These are phyloP conservation scores for Omphalea diandra DNA, from an alignment of 441 rosid genomes.

Conservation along the genomic window DNA sequence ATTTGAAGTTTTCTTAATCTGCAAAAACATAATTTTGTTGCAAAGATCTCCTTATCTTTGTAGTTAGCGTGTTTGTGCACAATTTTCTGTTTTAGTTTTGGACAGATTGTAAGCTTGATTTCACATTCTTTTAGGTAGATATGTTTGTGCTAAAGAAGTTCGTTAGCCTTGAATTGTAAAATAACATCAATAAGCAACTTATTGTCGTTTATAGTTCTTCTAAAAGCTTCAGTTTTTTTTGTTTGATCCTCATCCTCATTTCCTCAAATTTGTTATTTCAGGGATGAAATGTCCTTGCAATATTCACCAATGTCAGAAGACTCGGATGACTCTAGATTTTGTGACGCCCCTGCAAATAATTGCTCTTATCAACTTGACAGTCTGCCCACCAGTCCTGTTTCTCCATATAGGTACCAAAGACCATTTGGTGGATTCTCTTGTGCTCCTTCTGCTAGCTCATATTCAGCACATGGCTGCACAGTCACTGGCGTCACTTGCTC, in stretches of 20 bases:
- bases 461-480: slow-evolving; percentile 35
- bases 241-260: not conserved
- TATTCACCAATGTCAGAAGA: slow-evolving; percentile 99
- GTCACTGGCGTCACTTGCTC: slow-evolving; percentile 32
- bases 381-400: slow-evolving; percentile 81
- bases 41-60: not conserved
- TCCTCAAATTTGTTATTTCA: slow-evolving; percentile 28
- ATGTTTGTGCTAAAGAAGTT: not conserved
- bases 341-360: slow-evolving; percentile 48
- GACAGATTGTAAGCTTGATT: not conserved
- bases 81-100: not conserved
- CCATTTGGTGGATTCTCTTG: slow-evolving; percentile 46
- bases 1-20: not conserved
- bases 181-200: not conserved
- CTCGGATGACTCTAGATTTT: slow-evolving; percentile 67
- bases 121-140: not conserved
- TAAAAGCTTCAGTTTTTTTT: not conserved
- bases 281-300: slow-evolving; percentile 83
- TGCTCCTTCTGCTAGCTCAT: slow-evolving; percentile 35
- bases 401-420: slow-evolving; percentile 69
- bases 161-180: not conserved
- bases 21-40: not conserved
- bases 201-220: not conserved
- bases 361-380: slow-evolving; percentile 68
- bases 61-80: not conserved